Evolutionary conservation across 305 asterid genomes (phyloP).

Genomic region (Fraxinus albicans): DNA sequence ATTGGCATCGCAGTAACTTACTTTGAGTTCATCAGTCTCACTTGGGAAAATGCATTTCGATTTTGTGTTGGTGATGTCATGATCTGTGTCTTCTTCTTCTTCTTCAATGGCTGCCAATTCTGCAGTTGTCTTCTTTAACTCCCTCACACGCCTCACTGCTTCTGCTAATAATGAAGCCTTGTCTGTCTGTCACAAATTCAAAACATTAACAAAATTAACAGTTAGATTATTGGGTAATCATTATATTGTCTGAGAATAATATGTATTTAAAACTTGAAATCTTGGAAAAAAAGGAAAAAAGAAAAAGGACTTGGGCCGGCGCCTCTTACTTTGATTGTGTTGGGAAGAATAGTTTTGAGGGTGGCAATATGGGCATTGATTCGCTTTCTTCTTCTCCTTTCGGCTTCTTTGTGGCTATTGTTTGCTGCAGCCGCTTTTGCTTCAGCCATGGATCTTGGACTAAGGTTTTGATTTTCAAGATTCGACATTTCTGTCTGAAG

Average conservation of each 20-base stretch:
- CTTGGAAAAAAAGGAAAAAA: not conserved
- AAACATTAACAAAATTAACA: not conserved
- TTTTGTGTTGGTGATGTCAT: slow-evolving; percentile 10
- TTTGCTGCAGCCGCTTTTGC: slow-evolving; percentile 70
- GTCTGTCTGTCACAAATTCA: slow-evolving; percentile 53
- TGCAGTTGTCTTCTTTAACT: slow-evolving; percentile 54
- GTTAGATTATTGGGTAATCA: not conserved
- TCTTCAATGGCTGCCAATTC: slow-evolving; percentile 28
- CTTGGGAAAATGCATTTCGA: slow-evolving; percentile 39
- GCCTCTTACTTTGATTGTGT: slow-evolving; percentile 56
- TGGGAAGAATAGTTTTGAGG: slow-evolving; percentile 72
- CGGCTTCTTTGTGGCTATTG: slow-evolving; percentile 81
- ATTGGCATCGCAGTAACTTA: slow-evolving; percentile 34
- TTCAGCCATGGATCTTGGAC: slow-evolving; percentile 57
- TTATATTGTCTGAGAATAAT: not conserved
- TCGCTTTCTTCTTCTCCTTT: slow-evolving; percentile 70
- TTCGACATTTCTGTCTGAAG: slow-evolving; percentile 36
- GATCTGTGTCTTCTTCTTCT: slow-evolving; percentile 4
- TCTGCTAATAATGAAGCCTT: slow-evolving; percentile 88
- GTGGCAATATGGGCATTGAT: slow-evolving; percentile 82
- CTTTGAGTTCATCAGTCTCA: slow-evolving; percentile 61
- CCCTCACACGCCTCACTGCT: slow-evolving; percentile 67
- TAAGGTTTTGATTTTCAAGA: slow-evolving; percentile 29
- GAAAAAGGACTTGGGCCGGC: not conserved
- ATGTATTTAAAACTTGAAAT: not conserved